Evolutionary conservation across 2,329 filamentous ascomycete genomes (phyloP), one percentile per base, ranked within the genome.

Genomic region (Pseudogymnoascus sp.): DNA sequence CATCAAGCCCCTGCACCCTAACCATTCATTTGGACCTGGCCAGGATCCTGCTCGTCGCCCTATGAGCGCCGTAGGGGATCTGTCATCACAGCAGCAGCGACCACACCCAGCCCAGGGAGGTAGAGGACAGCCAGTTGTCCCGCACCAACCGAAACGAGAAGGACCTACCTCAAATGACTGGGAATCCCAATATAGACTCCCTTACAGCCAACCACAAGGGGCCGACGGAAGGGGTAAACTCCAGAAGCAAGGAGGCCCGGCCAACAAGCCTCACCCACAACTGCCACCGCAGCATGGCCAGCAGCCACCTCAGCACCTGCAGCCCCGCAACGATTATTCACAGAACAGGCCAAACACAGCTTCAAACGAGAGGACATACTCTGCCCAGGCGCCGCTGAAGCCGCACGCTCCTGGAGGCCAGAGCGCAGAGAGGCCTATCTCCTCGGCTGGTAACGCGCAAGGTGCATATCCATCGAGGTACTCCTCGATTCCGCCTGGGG

Each of bases 1-100:
- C 54, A 76, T 83, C 66, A 78, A 79, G 66, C 78, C 80, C 4
- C 75, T 79, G 4, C 73, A 72, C 41, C 54, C 66, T 6, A 68
- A 60, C 57, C 57, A 60, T 60, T 36, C 28, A 1, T 39, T 60
- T 21, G 36, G 57, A 13, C 31, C 31, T n/a, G 57, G 57, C 16
- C 28, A 39, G n/a, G 57, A 60, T 2, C 13, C 16, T 14, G n/a
- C 28, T 28, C 57, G 16, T 14, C 57, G 57, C 3, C 57, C 57
- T 10, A 37, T 39, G 36, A 60, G 57, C 57, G 31, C 21, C 7
- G 45, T 51, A 7, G 45, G 45, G 10, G 45, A 51, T 16, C 28
- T 16, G 14, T 14, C 8, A 37, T 37, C 57, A n/a, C 54, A 60
- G 36, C 54, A 60, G 36, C 31, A 36, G 16, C 36, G 31, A 36